phyloP scores from a whole-genome alignment of 108 stramenopile genomes.

The Skeletonema potamos region DNA sequence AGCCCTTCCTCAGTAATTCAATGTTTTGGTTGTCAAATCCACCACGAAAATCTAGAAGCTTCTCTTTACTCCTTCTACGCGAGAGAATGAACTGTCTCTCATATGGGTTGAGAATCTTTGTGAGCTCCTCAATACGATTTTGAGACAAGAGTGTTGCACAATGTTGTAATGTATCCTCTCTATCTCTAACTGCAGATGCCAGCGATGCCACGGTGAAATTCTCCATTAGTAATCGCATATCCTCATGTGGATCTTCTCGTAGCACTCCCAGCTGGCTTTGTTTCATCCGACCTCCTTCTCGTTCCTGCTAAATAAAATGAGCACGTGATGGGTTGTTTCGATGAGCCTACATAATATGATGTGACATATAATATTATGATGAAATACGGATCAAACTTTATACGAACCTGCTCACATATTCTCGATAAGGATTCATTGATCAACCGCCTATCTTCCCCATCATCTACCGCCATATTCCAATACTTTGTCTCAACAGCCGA shows the following conservation, averaged over 20 bases:
- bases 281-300: conserved; percentile 68
- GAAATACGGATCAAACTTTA: background rate
- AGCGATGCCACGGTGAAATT: conserved; percentile 91
- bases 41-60: conserved; percentile 59
- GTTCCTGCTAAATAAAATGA: conserved; percentile 51
- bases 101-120: conserved; percentile 73
- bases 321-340: background rate
- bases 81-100: conserved; percentile 63
- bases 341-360: background rate
- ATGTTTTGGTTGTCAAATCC: conserved; percentile 67
- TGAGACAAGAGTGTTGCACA: conserved; percentile 77
- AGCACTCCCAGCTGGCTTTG: conserved; percentile 70
- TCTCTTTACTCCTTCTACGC: conserved; percentile 53
- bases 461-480: conserved; percentile 39
- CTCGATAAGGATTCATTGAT: conserved; percentile 29
- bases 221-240: conserved; percentile 84
- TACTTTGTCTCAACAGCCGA: conserved; percentile 2
- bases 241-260: conserved; percentile 87
- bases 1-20: conserved; percentile 81
- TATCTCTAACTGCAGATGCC: conserved; percentile 90
- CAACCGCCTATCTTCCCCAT: conserved; percentile 19
- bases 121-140: conserved; percentile 61
- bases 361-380: background rate
- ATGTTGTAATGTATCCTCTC: conserved; percentile 90
- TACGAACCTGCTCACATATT: conserved; percentile 47